Evolutionary conservation across 164 flowering plant species (phyloP).

Genomic region (Stephania cephalantha): DNA sequence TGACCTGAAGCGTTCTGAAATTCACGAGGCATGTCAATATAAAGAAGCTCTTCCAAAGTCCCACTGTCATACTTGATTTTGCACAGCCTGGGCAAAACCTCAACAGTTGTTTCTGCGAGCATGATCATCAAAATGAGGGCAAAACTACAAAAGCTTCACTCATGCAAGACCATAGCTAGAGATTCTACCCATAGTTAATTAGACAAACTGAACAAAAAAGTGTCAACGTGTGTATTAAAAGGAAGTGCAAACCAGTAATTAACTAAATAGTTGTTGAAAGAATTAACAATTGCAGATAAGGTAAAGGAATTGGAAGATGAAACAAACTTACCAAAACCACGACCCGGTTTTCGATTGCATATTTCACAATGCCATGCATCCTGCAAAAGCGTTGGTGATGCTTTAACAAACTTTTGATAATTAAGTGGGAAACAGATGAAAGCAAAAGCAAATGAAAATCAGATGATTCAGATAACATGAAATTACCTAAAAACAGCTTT

Average conservation of each 20-base stretch:
- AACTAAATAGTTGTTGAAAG: too few relatives aligned
- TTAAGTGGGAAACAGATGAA: background rate
- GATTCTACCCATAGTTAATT: background rate
- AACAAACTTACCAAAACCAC: constrained; percentile 81
- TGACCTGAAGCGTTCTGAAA: constrained; percentile 91
- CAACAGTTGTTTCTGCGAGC: constrained; percentile 85
- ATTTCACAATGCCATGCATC: constrained; percentile 99
- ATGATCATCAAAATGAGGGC: background rate
- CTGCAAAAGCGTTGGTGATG: constrained; percentile 33
- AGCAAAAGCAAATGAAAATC: background rate
- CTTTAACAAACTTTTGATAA: background rate
- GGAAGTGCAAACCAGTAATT: too few relatives aligned
- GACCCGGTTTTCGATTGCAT: constrained; percentile 96
- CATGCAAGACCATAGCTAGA: background rate
- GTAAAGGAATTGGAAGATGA: background rate
- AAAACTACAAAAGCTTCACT: background rate
- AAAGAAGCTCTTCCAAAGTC: constrained; percentile 90
- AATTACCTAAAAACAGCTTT: too few relatives aligned
- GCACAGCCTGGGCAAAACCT: constrained; percentile 97
- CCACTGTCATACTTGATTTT: constrained; percentile 99
- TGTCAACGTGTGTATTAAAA: background rate
- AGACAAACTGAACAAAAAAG: background rate
- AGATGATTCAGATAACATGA: too few relatives aligned
- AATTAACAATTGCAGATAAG: background rate
- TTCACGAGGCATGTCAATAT: constrained; percentile 97